Conservation (phyloP, 768 basidiomycete genomes). For the Wakefieldia striispora region DNA sequence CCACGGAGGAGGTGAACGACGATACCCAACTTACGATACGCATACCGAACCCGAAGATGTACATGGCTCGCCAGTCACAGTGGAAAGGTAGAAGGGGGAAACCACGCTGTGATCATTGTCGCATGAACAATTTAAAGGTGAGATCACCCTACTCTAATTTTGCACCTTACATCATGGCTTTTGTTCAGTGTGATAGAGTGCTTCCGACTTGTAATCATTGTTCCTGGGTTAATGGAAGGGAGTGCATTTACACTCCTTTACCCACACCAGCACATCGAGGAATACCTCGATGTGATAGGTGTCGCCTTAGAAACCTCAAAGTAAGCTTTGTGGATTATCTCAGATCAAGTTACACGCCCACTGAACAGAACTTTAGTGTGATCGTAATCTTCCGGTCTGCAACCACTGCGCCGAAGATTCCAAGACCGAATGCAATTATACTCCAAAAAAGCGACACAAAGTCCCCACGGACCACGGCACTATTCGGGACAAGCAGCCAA, state of each 20-base stretch:
- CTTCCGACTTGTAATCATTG: conserved; percentile 73
- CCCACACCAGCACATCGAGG: conserved; percentile 75
- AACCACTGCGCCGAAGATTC: conserved; percentile 58
- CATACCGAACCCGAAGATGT: conserved; percentile 66
- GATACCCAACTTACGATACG: conserved; percentile 59
- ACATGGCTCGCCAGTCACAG: conserved; percentile 66
- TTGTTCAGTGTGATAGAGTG: conserved; percentile 62
- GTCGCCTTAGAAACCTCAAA: conserved; percentile 65
- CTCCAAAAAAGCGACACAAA: conserved; percentile 67
- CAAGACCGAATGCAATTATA: conserved; percentile 64
- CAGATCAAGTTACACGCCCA: background rate
- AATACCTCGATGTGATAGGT: conserved; percentile 71
- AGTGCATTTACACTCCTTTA: conserved; percentile 71
- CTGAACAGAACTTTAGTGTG: conserved; percentile 46
- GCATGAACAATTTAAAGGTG: conserved; percentile 69
- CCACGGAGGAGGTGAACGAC: conserved; percentile 40
- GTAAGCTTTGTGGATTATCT: conserved; percentile 34
- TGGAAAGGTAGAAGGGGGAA: conserved; percentile 77
- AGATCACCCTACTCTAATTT: conserved; percentile 23
- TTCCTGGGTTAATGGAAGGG: conserved; percentile 58
- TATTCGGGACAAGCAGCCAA: conserved; percentile 35
- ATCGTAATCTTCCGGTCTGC: conserved; percentile 68
- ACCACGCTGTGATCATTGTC: conserved; percentile 72
- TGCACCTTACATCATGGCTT: conserved; percentile 11
- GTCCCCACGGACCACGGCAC: conserved; percentile 43